A percentile compares a stretch with the other conserved stretches of the same genome.
Evolutionary conservation across 257 asterid species (phyloP).

Genomic region (Coffea canephora): DNA sequence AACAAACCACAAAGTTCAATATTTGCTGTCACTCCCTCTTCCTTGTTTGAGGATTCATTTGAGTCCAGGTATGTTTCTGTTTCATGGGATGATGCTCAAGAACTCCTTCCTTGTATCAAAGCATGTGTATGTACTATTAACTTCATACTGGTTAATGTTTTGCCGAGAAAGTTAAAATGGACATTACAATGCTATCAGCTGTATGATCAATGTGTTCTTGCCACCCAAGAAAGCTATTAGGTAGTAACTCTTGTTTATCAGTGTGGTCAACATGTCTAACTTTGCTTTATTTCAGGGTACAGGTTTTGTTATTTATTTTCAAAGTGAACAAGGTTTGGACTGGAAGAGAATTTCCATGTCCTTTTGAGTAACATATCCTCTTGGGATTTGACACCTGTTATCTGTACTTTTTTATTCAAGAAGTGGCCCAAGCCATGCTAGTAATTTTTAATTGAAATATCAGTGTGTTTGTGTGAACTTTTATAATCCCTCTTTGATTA

Average conservation of each 20-base stretch:
- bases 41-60: slow-evolving; percentile 7
- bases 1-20: slow-evolving; percentile 16
- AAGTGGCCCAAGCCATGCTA: not conserved
- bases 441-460: too few relatives aligned
- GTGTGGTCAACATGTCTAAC: not conserved
- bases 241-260: not conserved
- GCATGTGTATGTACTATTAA: not conserved
- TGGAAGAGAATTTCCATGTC: not conserved
- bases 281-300: not conserved
- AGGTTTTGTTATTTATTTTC: not conserved
- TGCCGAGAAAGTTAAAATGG: not conserved
- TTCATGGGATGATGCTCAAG: not conserved
- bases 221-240: not conserved
- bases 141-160: not conserved
- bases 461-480: not conserved
- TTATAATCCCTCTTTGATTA: not conserved
- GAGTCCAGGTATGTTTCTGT: slow-evolving; percentile 29
- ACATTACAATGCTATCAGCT: not conserved
- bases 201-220: not conserved
- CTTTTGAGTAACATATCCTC: not conserved
- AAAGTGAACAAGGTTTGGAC: not conserved
- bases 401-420: not conserved
- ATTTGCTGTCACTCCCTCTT: slow-evolving; percentile 18
- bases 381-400: not conserved
- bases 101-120: not conserved